Evolutionary conservation across 1,284 basidiomycete species (phyloP), one percentile per base, ranked within the genome.

Genomic region (Filobasidium uniguttulatum): DNA sequence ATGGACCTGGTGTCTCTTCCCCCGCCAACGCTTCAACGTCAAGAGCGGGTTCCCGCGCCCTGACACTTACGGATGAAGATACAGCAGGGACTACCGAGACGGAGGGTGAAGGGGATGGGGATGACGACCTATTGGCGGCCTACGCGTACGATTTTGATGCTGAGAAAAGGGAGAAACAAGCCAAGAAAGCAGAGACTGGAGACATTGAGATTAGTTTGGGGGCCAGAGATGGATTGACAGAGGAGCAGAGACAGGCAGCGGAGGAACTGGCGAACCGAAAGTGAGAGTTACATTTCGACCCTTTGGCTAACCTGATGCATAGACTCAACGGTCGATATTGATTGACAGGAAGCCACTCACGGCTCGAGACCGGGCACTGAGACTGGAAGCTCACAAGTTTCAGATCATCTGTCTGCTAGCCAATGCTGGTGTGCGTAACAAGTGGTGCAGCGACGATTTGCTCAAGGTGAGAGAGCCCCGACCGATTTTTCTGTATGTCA

Each of bases 301-400:
- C n/a, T n/a, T n/a, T n/a, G n/a, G n/a, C n/a, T n/a, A n/a, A n/a
- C n/a, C n/a, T n/a, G n/a, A n/a, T n/a, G n/a, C n/a, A n/a, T n/a
- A n/a, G n/a, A n/a, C n/a, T n/a, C n/a, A n/a, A n/a, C n/a, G n/a
- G n/a, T n/a, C n/a, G n/a, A n/a, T n/a, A n/a, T n/a, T n/a, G n/a
- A n/a, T 14, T 33, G 6, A 9, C 33, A 67, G 67, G 40, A 70
- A 67, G 55, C 67, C 67, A 2, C 57, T 69, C 55, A 70, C 68
- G 0, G 63, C 71, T 7, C 64, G 65, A 44, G 83, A 89, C 61
- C 77, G 87, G 10, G 71, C 82, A 19, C 65, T 81, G 10, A 76
- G 88, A 20, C 77, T 90, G 36, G 77, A 82, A 52, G 80, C 79
- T 49, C 89, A 94, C 71, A 90, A 91, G 68, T 71, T 87, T 12